Conservation (phyloP, 1,139 yeast genomes). For the Yamadazyma conglobata region DNA sequence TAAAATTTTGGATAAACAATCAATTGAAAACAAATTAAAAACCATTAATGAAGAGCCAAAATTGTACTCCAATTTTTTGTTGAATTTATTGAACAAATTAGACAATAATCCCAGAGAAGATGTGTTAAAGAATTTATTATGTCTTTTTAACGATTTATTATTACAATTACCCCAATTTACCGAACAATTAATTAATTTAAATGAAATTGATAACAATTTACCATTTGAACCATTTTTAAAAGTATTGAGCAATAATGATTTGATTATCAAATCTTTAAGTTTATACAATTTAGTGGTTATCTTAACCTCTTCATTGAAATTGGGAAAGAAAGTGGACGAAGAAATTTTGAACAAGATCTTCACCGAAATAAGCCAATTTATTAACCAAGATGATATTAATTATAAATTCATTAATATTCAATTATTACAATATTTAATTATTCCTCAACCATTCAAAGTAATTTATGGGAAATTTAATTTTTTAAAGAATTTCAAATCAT, state of each 20-base stretch:
- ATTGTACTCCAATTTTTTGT: conserved; percentile 54
- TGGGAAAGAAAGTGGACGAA: conserved; percentile 18
- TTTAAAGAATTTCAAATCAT: conserved; percentile 50
- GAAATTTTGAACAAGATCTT: conserved; percentile 41
- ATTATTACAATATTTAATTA: conserved; percentile 58
- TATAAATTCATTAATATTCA: conserved; percentile 67
- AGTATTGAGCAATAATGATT: conserved; percentile 47
- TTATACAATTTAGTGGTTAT: conserved; percentile 44
- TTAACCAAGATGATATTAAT: conserved; percentile 45
- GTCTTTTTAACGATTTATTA: conserved; percentile 62
- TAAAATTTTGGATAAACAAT: conserved; percentile 60
- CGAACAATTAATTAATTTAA: conserved; percentile 42
- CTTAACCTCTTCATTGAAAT: conserved; percentile 23
- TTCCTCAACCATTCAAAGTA: conserved; percentile 55
- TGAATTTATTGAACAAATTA: conserved; percentile 52
- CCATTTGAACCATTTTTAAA: conserved; percentile 57
- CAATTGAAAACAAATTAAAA: conserved; percentile 33
- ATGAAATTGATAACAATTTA: conserved; percentile 44
- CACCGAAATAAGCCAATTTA: conserved; percentile 41
- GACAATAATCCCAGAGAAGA: conserved; percentile 54
- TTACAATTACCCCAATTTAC: conserved; percentile 46
- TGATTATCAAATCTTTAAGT: conserved; percentile 43
- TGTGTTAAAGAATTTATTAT: conserved; percentile 69
- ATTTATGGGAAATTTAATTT: conserved; percentile 54
- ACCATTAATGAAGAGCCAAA: conserved; percentile 45